Base-by-base conservation (phyloP, 2,329 filamentous ascomycete species). In the Davidsoniella virescens region DNA sequence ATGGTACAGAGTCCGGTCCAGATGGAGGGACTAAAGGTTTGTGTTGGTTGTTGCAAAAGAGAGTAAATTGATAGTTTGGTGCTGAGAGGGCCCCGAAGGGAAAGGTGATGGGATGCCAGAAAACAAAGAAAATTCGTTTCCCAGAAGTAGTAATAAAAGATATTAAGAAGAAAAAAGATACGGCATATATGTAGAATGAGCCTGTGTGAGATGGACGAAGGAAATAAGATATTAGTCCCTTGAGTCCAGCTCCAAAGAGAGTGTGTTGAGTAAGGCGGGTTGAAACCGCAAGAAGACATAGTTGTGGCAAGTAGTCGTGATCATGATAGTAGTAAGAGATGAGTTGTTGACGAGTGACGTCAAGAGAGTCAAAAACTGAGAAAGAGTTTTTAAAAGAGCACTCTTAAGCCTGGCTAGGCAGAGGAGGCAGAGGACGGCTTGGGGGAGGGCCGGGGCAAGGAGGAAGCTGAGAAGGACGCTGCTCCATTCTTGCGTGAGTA, bases 381-480 rank as follows among this genome's bases (percentile, higher is more conserved):
- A 25, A 25, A 12, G 29, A 44, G 25, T 14, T 29, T 16, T 5
- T 20, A 44, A 16, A 5, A 7, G 5, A 18, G 10, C 23, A 10
- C 17, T 25, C 39, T 59, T 76, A 76, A 58, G 67, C 68, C 60
- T 72, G 69, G 67, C 78, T 80, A 62, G 77, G 77, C 55, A 80
- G 72, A 64, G 76, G 73, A 63, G 77, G 77, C 49, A 80, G 73
- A 65, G 77, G 77, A 50, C 77, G 70, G 65, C 71, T 76, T 55
- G 77, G 77, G 59, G 77, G 77, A 54, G 77, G 77, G 58, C 77
- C 77, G 50, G 77, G 76, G 73, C 76, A 80, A 57, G 77, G 77
- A 67, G 77, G 77, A 56, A 81, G 74, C 60, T 80, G 75, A 58
- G 76, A 78, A 55, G 77, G 76, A 62, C 76, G 73, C 64, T 78